Conservation (phyloP, 441 rosid genomes). For the Macaranga tanarius region DNA sequence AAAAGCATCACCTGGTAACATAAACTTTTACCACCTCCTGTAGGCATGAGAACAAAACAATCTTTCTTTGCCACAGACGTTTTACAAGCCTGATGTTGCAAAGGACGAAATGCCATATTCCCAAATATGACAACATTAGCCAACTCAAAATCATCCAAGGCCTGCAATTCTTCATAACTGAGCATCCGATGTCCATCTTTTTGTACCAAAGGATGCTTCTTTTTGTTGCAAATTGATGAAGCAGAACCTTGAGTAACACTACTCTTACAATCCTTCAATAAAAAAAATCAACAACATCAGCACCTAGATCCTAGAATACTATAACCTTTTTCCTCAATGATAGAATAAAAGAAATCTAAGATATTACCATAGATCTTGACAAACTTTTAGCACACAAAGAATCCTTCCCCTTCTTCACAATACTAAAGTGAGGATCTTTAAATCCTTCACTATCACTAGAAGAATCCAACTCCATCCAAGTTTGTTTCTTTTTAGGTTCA, state of each 20-base stretch:
- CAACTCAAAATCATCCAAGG: slow-evolving; percentile 76
- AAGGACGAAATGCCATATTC: slow-evolving; percentile 61
- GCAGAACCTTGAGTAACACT: slow-evolving; percentile 40
- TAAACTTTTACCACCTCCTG: slow-evolving; percentile 95
- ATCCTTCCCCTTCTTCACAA: slow-evolving; percentile 24
- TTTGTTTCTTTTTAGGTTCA: slow-evolving; percentile 35
- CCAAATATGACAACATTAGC: slow-evolving; percentile 92
- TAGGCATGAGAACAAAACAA: slow-evolving; percentile 89
- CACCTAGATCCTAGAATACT: neutral
- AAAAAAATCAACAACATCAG: slow-evolving; percentile 17
- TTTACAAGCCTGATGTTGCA: slow-evolving; percentile 89
- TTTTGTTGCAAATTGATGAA: slow-evolving; percentile 38
- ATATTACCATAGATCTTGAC: slow-evolving; percentile 45
- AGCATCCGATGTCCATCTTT: slow-evolving; percentile 39
- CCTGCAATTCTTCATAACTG: slow-evolving; percentile 66
- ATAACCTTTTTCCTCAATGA: neutral
- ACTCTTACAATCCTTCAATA: slow-evolving; percentile 49
- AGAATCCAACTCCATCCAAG: slow-evolving; percentile 58
- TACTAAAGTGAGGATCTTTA: slow-evolving; percentile 29
- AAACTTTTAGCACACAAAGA: slow-evolving; percentile 25
- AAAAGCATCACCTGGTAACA: slow-evolving; percentile 76
- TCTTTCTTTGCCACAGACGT: slow-evolving; percentile 67
- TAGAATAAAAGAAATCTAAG: neutral
- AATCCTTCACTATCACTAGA: slow-evolving; percentile 42
- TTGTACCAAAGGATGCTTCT: slow-evolving; percentile 25